These are phyloP conservation scores for Nicotiana paniculata DNA, from an alignment of 257 asterid genomes.

Conservation along the genomic window DNA sequence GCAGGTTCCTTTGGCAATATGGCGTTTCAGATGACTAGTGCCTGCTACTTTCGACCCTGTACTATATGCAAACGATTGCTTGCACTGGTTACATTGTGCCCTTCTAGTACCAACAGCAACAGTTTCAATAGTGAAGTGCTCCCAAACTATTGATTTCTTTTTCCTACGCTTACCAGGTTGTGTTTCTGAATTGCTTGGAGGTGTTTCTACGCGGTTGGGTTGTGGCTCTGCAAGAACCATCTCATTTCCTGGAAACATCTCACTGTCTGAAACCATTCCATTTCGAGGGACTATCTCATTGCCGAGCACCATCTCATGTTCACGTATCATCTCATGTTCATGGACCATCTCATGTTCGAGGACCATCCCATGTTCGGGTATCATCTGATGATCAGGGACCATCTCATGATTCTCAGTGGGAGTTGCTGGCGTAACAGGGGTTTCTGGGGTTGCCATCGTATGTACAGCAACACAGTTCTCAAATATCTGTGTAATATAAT, in stretches of 20 bases:
- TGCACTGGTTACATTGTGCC: conserved; percentile 94
- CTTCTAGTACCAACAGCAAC: conserved; percentile 70
- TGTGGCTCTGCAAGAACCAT: conserved; percentile 50
- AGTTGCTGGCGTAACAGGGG: conserved; percentile 3
- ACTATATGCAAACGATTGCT: conserved; percentile 98
- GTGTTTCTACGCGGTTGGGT: conserved; percentile 28
- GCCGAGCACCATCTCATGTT: background rate
- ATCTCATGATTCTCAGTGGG: conserved; percentile 9
- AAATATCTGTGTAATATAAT: background rate
- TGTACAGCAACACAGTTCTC: background rate
- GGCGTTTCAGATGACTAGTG: conserved; percentile 97
- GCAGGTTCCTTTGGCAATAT: conserved; percentile 88
- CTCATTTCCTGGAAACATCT: conserved; percentile 22
- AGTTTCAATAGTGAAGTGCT: conserved; percentile 84
- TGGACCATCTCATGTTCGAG: background rate
- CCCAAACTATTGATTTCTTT: conserved; percentile 97
- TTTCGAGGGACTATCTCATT: conserved; percentile 8
- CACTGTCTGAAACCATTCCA: background rate
- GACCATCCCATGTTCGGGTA: background rate
- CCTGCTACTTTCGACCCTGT: conserved; percentile 96
- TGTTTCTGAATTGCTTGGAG: conserved; percentile 17
- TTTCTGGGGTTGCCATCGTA: conserved; percentile 10
- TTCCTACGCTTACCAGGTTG: conserved; percentile 52
- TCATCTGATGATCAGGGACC: background rate
- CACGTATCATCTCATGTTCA: background rate